Conservation (phyloP, 345 rosid species). For the Eucalyptus cloeziana region DNA sequence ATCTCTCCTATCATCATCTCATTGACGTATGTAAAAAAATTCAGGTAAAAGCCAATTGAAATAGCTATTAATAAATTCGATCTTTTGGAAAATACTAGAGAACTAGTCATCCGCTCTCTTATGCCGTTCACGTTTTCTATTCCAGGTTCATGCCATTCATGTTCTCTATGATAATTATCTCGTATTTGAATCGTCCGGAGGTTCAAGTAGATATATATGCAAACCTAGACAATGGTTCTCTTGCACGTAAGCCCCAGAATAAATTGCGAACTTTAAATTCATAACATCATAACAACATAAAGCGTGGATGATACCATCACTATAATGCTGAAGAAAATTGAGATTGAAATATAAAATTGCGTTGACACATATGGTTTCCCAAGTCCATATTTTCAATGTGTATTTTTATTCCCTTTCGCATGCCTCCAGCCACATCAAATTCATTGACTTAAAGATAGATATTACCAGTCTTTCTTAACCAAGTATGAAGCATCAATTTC, state of each 20-base stretch:
- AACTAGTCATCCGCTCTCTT: background rate
- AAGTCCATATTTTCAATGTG: background rate
- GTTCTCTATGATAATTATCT: too few relatives aligned
- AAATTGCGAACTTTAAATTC: background rate
- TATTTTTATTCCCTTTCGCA: background rate
- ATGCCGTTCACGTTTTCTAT: background rate
- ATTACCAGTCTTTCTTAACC: background rate
- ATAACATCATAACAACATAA: background rate
- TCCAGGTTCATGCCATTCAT: too few relatives aligned
- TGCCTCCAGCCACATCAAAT: background rate
- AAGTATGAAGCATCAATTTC: background rate
- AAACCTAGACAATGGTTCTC: conserved; percentile 12
- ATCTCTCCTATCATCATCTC: background rate
- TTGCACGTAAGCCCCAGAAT: conserved; percentile 7
- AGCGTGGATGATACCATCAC: background rate
- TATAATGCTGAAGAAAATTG: background rate
- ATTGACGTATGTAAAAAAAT: background rate
- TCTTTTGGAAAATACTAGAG: background rate
- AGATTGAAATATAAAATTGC: background rate
- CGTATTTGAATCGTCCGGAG: too few relatives aligned
- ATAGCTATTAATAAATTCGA: background rate
- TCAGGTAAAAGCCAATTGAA: background rate
- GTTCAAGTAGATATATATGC: conserved; percentile 21
- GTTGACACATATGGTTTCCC: background rate
- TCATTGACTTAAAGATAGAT: background rate